phyloP scores from a whole-genome alignment of 768 basidiomycete genomes.

The Hygrophorus russula region DNA sequence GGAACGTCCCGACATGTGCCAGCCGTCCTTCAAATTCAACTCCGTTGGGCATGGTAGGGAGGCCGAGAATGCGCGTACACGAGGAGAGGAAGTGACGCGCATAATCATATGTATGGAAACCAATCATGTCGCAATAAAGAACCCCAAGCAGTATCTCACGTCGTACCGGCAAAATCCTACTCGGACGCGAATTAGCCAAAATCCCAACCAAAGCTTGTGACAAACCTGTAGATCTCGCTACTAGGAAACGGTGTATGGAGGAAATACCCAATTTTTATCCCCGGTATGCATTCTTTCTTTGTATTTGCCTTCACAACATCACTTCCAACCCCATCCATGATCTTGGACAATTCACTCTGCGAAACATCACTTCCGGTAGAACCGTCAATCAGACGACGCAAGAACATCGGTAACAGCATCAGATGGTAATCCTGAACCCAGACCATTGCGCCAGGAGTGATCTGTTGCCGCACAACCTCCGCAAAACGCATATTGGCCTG shows the following conservation, averaged over 20 bases:
- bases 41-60: slow-evolving; percentile 96
- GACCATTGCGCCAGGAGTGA: slow-evolving; percentile 84
- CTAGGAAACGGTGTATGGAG: slow-evolving; percentile 97
- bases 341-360: slow-evolving; percentile 49
- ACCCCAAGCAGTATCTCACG: slow-evolving; percentile 96
- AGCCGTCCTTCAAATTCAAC: slow-evolving; percentile 93
- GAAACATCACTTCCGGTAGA: slow-evolving; percentile 42
- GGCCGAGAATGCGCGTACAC: slow-evolving; percentile 89
- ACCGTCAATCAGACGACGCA: slow-evolving; percentile 84
- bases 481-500: slow-evolving; percentile 95
- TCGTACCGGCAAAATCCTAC: slow-evolving; percentile 90
- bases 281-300: slow-evolving; percentile 28
- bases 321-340: slow-evolving; percentile 62
- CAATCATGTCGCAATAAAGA: slow-evolving; percentile 92
- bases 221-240: slow-evolving; percentile 90
- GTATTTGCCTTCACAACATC: no score
- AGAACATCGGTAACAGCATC: slow-evolving; percentile 93
- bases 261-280: slow-evolving; percentile 96
- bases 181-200: slow-evolving; percentile 2
- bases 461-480: slow-evolving; percentile 70
- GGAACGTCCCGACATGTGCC: slow-evolving; percentile 97
- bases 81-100: slow-evolving; percentile 98
- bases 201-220: slow-evolving; percentile 2
- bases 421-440: slow-evolving; percentile 99
- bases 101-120: slow-evolving; percentile 99